phyloP scores from a whole-genome alignment of 164 flowering plant species.

The Tetracentron sinense region DNA sequence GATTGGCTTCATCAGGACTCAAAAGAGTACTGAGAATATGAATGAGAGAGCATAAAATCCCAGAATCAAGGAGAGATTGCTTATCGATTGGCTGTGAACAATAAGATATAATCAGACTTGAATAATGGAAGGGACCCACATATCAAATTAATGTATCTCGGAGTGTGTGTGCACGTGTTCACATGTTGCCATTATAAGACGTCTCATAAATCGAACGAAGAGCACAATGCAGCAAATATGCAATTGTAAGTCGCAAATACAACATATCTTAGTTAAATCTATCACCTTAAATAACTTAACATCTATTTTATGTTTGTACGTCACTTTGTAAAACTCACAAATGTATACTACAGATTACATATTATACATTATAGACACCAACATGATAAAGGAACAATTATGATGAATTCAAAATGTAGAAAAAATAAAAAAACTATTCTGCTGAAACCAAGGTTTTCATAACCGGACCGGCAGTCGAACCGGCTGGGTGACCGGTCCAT shows the following conservation, averaged over 20 bases:
- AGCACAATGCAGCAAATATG: neutral
- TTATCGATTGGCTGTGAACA: constrained; percentile 81
- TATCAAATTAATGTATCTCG: neutral
- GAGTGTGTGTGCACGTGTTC: neutral
- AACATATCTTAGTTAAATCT: neutral
- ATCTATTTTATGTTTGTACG: neutral
- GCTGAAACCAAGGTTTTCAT: neutral
- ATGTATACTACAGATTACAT: too few species aligned
- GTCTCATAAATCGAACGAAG: neutral
- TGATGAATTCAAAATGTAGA: neutral
- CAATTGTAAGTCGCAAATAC: neutral
- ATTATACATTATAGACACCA: too few species aligned
- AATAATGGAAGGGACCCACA: neutral
- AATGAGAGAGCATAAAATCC: constrained; percentile 92
- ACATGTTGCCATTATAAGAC: neutral
- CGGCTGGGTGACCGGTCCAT: too few species aligned
- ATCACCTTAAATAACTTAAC: neutral
- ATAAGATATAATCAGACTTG: constrained; percentile 4
- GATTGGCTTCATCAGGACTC: constrained; percentile 40
- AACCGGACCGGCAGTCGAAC: too few species aligned
- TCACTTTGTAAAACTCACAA: too few species aligned
- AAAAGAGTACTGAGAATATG: constrained; percentile 82
- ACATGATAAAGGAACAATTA: neutral
- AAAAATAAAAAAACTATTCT: neutral
- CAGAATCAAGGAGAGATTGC: constrained; percentile 96